phyloP scores from a whole-genome alignment of 148 eudicot species.

The Vaccinium macrocarpon region DNA sequence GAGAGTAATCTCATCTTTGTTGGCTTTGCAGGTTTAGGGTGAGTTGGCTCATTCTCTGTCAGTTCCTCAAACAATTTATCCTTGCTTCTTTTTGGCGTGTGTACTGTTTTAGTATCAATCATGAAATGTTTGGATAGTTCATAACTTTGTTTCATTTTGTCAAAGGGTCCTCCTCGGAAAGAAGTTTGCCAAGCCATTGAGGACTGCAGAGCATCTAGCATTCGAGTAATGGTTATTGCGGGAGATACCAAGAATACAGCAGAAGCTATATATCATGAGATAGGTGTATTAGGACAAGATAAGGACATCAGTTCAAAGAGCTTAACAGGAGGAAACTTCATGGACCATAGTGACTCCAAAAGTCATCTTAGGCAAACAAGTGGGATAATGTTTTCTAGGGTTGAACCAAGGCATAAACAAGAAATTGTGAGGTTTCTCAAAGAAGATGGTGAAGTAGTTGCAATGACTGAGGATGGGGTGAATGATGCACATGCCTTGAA shows the following conservation, averaged over 20 bases:
- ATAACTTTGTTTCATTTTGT: not conserved
- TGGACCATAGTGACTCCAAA: too few species aligned
- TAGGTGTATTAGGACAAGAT: constrained; percentile 39
- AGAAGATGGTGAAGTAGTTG: too few species aligned
- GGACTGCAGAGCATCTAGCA: constrained; percentile 55
- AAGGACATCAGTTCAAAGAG: constrained; percentile 50
- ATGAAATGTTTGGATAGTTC: not conserved
- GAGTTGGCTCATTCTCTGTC: constrained; percentile 13
- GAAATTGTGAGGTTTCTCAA: too few species aligned
- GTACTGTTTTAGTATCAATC: not conserved
- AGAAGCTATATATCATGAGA: constrained; percentile 55
- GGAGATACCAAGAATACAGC: constrained; percentile 54
- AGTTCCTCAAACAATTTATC: not conserved
- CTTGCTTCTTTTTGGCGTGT: not conserved
- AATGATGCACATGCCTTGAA: constrained; percentile 70
- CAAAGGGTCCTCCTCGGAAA: constrained; percentile 47
- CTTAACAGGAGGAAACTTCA: constrained; percentile 47
- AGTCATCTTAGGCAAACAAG: too few species aligned
- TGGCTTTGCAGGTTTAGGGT: constrained; percentile 32
- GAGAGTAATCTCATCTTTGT: constrained; percentile 32
- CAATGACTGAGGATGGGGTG: constrained; percentile 43
- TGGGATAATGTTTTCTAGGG: too few species aligned
- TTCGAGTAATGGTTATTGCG: constrained; percentile 52
- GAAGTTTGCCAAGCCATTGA: constrained; percentile 51
- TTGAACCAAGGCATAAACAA: too few species aligned